phyloP scores from a whole-genome alignment of 805 yeast genomes.

The Barnettozyma populi region DNA sequence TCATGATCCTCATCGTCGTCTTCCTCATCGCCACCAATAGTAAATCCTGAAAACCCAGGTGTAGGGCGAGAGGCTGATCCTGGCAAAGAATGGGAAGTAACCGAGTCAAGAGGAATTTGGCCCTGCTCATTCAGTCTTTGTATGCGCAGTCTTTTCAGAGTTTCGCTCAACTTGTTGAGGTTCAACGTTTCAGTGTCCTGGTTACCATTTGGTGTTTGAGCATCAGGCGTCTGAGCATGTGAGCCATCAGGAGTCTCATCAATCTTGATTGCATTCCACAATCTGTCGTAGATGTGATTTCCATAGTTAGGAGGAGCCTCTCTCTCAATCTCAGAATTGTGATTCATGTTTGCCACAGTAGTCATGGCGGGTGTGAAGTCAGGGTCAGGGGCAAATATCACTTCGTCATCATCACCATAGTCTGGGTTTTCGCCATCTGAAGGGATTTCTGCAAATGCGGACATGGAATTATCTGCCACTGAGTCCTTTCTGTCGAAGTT shows the following conservation, averaged over 20 bases:
- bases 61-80: not conserved
- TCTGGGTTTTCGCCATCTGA: constrained; percentile 19
- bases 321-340: constrained; percentile 34
- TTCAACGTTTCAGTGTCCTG: not conserved
- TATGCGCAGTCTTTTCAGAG: constrained; percentile 43
- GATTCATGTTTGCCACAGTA: constrained; percentile 12
- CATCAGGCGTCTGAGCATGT: constrained; percentile 27
- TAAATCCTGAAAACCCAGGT: constrained; percentile 8
- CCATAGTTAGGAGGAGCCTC: constrained; percentile 87
- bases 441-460: constrained; percentile 24
- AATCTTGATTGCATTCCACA: constrained; percentile 56
- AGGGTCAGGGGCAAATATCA: constrained; percentile 34
- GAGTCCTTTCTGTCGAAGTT: constrained; percentile 23
- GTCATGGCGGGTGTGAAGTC: constrained; percentile 24
- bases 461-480: constrained; percentile 16
- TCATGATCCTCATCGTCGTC: constrained; percentile 22
- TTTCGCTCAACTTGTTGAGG: constrained; percentile 37
- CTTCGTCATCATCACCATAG: constrained; percentile 31
- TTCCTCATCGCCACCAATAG: constrained; percentile 11
- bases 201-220: constrained; percentile 17
- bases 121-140: constrained; percentile 41
- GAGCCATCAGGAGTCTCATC: constrained; percentile 30
- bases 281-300: constrained; percentile 71
- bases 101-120: constrained; percentile 21
- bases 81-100: constrained; percentile 10